phyloP scores from a whole-genome alignment of 352 stramenopile genomes.

The Phytophthora nicotianae region DNA sequence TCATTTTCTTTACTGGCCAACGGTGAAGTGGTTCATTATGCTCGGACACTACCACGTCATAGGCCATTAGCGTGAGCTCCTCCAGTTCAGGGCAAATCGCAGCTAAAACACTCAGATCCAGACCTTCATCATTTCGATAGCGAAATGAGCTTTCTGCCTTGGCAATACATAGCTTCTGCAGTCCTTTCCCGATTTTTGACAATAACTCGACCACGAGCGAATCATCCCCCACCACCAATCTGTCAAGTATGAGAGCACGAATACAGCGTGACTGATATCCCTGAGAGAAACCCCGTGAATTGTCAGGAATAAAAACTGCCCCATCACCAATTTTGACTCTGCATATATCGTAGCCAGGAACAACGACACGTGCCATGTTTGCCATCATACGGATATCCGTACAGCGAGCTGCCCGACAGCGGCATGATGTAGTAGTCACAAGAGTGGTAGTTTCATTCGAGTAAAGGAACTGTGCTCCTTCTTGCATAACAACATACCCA shows the following conservation, averaged over 20 bases:
- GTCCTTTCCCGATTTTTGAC: background rate
- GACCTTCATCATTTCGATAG: background rate
- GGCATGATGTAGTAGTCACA: background rate
- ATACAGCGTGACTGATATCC: background rate
- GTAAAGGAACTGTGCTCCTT: background rate
- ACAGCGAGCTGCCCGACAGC: background rate
- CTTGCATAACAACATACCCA: background rate
- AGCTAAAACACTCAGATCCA: background rate
- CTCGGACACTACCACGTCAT: background rate
- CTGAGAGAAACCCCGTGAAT: background rate
- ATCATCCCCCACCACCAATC: background rate
- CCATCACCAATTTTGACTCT: background rate
- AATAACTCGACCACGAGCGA: background rate
- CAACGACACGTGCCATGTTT: background rate
- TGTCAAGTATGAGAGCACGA: background rate
- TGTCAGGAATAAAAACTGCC: background rate
- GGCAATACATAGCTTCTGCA: background rate
- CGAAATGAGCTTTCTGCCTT: background rate
- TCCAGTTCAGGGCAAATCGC: background rate
- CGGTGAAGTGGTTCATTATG: background rate
- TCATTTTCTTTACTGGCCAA: background rate
- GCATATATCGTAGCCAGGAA: background rate
- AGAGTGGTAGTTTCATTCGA: background rate
- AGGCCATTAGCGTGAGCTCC: background rate
- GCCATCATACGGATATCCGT: background rate